Evolutionary conservation across 371 early-diverging fungal species (phyloP).

Genomic region (Mortierella sp.): DNA sequence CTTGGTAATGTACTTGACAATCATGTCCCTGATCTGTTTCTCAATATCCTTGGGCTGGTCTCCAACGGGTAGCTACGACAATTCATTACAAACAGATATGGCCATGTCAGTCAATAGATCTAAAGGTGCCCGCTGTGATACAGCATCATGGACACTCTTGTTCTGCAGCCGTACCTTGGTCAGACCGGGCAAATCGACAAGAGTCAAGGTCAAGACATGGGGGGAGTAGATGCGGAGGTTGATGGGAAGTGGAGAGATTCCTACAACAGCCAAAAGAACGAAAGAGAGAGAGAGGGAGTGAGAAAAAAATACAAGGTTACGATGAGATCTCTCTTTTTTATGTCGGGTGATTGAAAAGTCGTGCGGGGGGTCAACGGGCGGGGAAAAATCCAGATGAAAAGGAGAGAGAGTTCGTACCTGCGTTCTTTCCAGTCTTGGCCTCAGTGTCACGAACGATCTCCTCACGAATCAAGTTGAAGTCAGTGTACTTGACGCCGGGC

Average conservation of each 20-base stretch:
- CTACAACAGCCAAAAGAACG: slow-evolving; percentile 38
- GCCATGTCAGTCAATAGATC: not conserved
- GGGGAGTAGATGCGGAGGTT: slow-evolving; percentile 96
- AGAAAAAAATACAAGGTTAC: slow-evolving; percentile 3
- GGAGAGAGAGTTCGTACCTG: slow-evolving; percentile 63
- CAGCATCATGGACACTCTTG: not conserved
- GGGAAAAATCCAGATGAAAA: not conserved
- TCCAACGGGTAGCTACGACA: slow-evolving; percentile 89
- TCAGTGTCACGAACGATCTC: slow-evolving; percentile 96
- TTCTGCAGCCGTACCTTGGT: slow-evolving; percentile 76
- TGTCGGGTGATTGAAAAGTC: not conserved
- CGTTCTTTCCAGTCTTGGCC: slow-evolving; percentile 91
- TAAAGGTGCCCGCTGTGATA: not conserved
- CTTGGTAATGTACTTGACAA: slow-evolving; percentile 94
- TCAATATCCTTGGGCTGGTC: slow-evolving; percentile 99
- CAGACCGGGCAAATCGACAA: slow-evolving; percentile 99
- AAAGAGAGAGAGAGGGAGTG: not conserved
- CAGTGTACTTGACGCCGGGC: slow-evolving; percentile 92
- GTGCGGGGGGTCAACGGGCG: not conserved
- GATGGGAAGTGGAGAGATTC: slow-evolving; percentile 95
- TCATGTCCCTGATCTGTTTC: slow-evolving; percentile 97
- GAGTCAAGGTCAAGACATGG: slow-evolving; percentile 96
- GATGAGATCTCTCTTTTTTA: slow-evolving; percentile 8
- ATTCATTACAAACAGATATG: slow-evolving; percentile 19
- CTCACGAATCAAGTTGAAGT: slow-evolving; percentile 95